Evolutionary conservation across 768 basidiomycete species (phyloP), one percentile per base, ranked within the genome.

Genomic region (Dentipellis sp.): DNA sequence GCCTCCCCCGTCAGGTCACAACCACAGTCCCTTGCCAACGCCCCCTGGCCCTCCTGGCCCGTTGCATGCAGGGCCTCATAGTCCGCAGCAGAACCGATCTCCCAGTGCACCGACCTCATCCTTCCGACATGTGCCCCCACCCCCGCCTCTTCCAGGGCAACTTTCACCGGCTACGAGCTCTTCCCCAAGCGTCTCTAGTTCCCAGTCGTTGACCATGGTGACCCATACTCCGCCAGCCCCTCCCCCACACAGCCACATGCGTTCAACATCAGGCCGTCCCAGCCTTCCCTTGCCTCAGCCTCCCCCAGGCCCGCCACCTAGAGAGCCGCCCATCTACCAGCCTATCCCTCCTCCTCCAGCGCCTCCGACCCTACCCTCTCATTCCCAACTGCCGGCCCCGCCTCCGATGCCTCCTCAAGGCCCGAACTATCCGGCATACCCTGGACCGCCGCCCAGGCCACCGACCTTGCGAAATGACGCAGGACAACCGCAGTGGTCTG

Each of bases 241-340:
- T 14, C 52, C 48, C 16, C 48, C 22, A 45, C n/a, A 34, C 21
- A 56, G 53, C n/a, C 57, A 46, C 17, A 50, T 37, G 45, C 61
- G 56, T 51, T 58, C 66, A 10, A 62, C 70, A 10, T 67, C 74
- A n/a, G 68, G 78, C 50, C 75, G 74, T 38, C 72, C 77, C 8
- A 75, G 76, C 61, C 70, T 85, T 19, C 82, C 80, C 52, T 75
- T 75, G 35, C 79, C 61, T 6, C 48, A 49, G 48, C 48, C 76
- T 22, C 81, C 76, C 11, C 60, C 71, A 21, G 70, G 68, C 54
- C 76, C 76, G 54, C 73, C 74, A 50, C 69, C 74, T 52, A 74
- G 42, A 16, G 42, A 75, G 56, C 76, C 78, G 21, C 69, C 72
- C 17, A 66, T 69, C 17, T 72, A 67, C 56, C 72, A 64, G 55